These are phyloP conservation scores for Coniochaeta pulveracea DNA, from an alignment of 2,329 filamentous ascomycete species.

Conservation along the genomic window DNA sequence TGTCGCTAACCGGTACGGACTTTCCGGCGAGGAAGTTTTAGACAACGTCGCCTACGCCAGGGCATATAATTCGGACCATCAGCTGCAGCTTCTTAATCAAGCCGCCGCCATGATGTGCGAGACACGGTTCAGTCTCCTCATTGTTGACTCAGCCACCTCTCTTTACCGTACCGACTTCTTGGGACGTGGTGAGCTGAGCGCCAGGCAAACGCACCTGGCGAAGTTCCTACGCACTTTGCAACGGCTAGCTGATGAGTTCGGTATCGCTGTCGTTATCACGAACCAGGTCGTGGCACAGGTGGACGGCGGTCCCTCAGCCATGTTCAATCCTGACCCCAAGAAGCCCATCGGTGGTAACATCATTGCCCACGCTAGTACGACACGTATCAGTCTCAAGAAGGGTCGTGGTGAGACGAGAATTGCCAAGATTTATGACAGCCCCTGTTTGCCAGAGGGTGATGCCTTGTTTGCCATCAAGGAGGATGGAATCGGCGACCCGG, in stretches of 20 bases:
- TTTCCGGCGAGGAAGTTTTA: conserved; percentile 92
- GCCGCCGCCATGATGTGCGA: conserved; percentile 99
- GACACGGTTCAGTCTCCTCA: conserved; percentile 87
- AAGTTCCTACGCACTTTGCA: conserved; percentile 83
- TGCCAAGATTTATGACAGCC: conserved; percentile 98
- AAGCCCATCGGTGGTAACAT: conserved; percentile 99
- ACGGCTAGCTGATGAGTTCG: conserved; percentile 71
- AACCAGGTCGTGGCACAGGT: conserved; percentile 99
- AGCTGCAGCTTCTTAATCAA: conserved; percentile 88
- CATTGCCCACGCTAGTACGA: conserved; percentile 94
- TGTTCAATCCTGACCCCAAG: conserved; percentile 99
- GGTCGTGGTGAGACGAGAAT: conserved; percentile 90
- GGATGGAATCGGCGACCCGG: conserved; percentile 91
- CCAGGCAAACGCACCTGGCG: conserved; percentile 76
- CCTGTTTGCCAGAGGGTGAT: conserved; percentile 91
- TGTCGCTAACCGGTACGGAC: conserved; percentile 86
- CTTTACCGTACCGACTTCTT: conserved; percentile 95
- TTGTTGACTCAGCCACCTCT: conserved; percentile 92
- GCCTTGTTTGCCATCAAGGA: conserved; percentile 95
- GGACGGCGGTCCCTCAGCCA: conserved; percentile 86
- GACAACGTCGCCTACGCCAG: conserved; percentile 98
- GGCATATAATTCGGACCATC: conserved; percentile 97
- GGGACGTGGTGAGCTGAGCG: conserved; percentile 93
- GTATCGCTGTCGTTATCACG: conserved; percentile 95
- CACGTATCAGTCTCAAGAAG: conserved; percentile 88